Percentiles rank a stretch among this genome's conserved stretches.
phyloP scores from a whole-genome alignment of 2,329 filamentous ascomycete species.

The Elsinoe batatas region DNA sequence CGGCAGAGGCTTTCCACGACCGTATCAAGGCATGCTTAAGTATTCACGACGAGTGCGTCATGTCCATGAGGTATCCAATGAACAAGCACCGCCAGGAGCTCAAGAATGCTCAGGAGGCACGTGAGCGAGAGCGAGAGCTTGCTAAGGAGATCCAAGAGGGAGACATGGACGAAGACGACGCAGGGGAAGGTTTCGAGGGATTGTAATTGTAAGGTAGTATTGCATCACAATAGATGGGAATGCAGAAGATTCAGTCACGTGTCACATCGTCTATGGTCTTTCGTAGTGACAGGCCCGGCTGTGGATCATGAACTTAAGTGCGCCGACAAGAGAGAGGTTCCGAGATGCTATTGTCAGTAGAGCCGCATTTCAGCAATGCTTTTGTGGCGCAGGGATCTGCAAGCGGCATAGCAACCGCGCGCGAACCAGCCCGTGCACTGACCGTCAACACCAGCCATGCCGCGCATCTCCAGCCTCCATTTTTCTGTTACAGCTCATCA shows the following conservation, averaged over 20 bases:
- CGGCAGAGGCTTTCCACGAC: constrained; percentile 94
- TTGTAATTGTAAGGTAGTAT: constrained; percentile 49
- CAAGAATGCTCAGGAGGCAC: constrained; percentile 97
- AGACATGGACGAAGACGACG: constrained; percentile 92
- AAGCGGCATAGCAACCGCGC: neutral
- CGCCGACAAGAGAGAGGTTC: too few relatives aligned
- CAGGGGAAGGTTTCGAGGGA: constrained; percentile 81
- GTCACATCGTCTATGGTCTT: too few relatives aligned
- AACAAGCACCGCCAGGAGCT: constrained; percentile 95
- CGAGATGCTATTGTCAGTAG: too few relatives aligned
- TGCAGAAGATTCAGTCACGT: neutral
- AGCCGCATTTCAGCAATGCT: neutral
- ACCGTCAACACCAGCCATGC: constrained; percentile 1
- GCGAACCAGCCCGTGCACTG: neutral
- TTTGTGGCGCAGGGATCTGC: constrained; percentile 1
- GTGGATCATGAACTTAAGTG: too few relatives aligned
- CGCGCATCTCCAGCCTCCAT: constrained; percentile 1
- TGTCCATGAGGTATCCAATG: constrained; percentile 99
- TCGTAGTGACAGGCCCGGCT: too few relatives aligned
- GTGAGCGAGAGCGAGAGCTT: constrained; percentile 90
- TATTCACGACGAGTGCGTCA: constrained; percentile 95
- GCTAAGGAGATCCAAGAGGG: constrained; percentile 98
- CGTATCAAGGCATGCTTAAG: constrained; percentile 85
- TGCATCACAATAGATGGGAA: neutral
- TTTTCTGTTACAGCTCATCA: neutral